Base-by-base conservation (phyloP, 441 rosid genomes). In the Raphanus hybrid region DNA sequence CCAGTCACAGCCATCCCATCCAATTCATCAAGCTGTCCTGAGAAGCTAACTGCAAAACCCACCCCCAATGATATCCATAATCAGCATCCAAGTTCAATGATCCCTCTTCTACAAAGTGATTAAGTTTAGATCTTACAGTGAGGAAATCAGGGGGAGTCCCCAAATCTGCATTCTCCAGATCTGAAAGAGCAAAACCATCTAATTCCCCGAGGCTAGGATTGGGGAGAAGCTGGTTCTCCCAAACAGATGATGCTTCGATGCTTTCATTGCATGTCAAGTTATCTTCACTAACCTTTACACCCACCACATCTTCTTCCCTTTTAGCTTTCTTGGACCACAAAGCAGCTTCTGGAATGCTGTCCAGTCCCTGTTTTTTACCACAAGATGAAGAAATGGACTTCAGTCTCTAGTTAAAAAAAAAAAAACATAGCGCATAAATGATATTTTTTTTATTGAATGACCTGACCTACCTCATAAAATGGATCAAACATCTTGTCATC, bases 61-160 rank as follows among this genome's bases (percentile, higher is more conserved):
- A 6, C 39, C 6, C 34, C 34, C 14, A 14, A 45, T 45, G 15
- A 4, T 1, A 45, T 4, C 52, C 6, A 48, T 23, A 5, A 41
- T 70, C 35, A 70, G 20, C 10, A 32, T 59, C 57, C 11, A 41
- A 54, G 15, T 23, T 50, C 54, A 16, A 10, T 68, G 8, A 34
- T 34, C 37, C 29, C 66, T 66, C 66, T 66, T 45, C 15, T 48
- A 48, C 4, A 4, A 45, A 45, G 15, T 45, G 54, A 45, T 12
- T 5, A 48, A 48, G 15, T 12, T 48, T 48, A 16, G 72, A 48
- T 7, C 89, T 90, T 86, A 91, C 99, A 66, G 91, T 65, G 70
- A 87, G 85, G 45, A 89, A 79, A 73, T 92, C 97, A 34, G 97
- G 97, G 1, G 97, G 94, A 10, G 87, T 85, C 70, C 90, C 99